phyloP scores from a whole-genome alignment of 306 rosid species.

The Lathyrus sativus region DNA sequence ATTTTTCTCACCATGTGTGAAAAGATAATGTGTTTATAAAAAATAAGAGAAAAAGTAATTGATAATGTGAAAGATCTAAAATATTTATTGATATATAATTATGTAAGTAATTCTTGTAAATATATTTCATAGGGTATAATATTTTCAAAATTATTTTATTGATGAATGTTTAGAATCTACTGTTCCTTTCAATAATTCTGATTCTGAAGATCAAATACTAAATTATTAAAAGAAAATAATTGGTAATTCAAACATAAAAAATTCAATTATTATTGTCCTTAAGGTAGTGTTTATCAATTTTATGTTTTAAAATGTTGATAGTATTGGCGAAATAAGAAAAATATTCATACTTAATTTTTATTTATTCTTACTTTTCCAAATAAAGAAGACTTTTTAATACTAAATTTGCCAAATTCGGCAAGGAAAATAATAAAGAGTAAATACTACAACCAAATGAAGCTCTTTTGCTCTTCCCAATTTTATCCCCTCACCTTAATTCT shows the following conservation, averaged over 20 bases:
- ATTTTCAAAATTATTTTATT: too few species aligned
- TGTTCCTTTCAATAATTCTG: too few species aligned
- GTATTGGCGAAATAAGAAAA: not conserved
- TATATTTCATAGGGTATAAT: too few species aligned
- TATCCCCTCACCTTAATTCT: conserved; percentile 41
- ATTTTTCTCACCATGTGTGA: too few species aligned
- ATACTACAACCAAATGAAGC: conserved; percentile 40
- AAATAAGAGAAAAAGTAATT: not conserved
- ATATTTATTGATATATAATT: not conserved
- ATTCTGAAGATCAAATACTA: not conserved
- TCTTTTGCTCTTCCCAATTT: conserved; percentile 19
- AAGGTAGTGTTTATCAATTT: too few species aligned
- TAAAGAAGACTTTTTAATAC: conserved; percentile 29
- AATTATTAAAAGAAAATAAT: too few species aligned
- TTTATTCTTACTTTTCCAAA: conserved; percentile 7
- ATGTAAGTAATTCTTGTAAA: not conserved
- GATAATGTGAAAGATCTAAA: not conserved
- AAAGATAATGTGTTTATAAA: too few species aligned
- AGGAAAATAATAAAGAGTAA: conserved; percentile 38
- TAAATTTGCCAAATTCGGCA: conserved; percentile 58
- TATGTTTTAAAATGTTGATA: not conserved
- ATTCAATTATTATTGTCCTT: not conserved
- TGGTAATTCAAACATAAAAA: not conserved
- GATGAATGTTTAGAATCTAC: not conserved
- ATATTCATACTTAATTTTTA: not conserved